Evolutionary conservation across 148 eudicot genomes (phyloP), one percentile per base, ranked within the genome.

Genomic region (Camellia granthamiana): DNA sequence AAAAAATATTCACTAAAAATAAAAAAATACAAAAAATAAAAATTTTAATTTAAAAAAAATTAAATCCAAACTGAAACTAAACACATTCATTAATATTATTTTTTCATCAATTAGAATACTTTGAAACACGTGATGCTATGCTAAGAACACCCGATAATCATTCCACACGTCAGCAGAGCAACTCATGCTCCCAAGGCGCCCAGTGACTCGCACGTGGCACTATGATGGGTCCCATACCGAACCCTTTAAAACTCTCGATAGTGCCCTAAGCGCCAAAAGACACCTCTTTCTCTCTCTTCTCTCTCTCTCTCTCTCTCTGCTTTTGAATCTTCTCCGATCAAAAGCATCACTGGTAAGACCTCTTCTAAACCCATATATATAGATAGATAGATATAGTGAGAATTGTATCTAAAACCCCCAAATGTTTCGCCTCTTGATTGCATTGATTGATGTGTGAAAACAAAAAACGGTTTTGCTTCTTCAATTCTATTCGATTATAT

Each of bases 241-340:
- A 83, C 81, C 81, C 88, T 83, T 85, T 85, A 85, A 82, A 82
- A 30, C 64, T 72, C 75, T 59, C 79, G 1, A 30, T 42, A 62
- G 18, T 58, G 74, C 81, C 85, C 81, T 59, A 83, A 80, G 80
- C 85, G 77, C 86, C 83, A 81, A 83, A 81, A 77, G 38, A 6
- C 76, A 14, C 64, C 56, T 14, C 51, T 63, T 21, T 76, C 75
- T 70, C 80, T 52, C 75, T 58, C 80, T 58, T 68, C 11, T 58
- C 64, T 74, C 30, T 72, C 81, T 72, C 66, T 75, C 70, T 52
- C 54, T 38, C 18, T 3, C 14, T 54, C 55, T 63, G 61, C 80
- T 80, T 79, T 79, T 49, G 55, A 69, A 71, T 60, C 46, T 4
- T 1, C 66, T 41, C 72, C 81, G 80, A 79, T 83, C 75, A 69